Conservation (phyloP, 1,284 basidiomycete genomes). For the Cryptococcus jaspeensis region DNA sequence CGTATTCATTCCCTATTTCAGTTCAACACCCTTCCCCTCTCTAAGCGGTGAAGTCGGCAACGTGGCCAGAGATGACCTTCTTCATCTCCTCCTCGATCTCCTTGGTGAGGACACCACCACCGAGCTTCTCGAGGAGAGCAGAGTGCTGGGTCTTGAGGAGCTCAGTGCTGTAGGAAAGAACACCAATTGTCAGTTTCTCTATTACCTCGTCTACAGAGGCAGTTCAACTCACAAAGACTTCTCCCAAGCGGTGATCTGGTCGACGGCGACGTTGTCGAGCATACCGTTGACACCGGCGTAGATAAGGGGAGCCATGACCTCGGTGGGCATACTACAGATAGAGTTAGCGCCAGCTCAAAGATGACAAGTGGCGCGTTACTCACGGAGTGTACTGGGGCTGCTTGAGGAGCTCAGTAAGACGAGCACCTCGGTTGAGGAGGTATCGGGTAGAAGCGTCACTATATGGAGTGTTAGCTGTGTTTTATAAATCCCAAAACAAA, state of each 20-base stretch:
- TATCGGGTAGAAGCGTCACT: conserved; percentile 93
- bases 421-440: conserved; percentile 94
- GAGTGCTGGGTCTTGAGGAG: conserved; percentile 70
- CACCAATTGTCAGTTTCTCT: not conserved
- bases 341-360: conserved; percentile 15
- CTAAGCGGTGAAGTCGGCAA: conserved; percentile 67
- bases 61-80: conserved; percentile 82
- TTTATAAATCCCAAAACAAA: not conserved
- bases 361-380: not conserved
- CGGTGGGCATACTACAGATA: conserved; percentile 61
- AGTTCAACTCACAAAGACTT: conserved; percentile 51
- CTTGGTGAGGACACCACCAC: conserved; percentile 75
- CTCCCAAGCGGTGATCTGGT: conserved; percentile 94
- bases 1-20: conserved; percentile 1
- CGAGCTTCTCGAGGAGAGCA: conserved; percentile 76
- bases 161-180: conserved; percentile 44
- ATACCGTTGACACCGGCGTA: conserved; percentile 99
- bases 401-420: conserved; percentile 97
- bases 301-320: conserved; percentile 97
- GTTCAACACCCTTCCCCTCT: not conserved
- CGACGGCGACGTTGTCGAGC: conserved; percentile 87
- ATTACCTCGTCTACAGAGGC: not conserved
- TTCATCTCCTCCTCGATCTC: conserved; percentile 92
- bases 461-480: conserved; percentile 1
- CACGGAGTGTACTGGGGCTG: conserved; percentile 89